Percentiles rank a stretch among this genome's conserved stretches.
phyloP scores from a whole-genome alignment of 352 stramenopile genomes.

The Albugo candida region DNA sequence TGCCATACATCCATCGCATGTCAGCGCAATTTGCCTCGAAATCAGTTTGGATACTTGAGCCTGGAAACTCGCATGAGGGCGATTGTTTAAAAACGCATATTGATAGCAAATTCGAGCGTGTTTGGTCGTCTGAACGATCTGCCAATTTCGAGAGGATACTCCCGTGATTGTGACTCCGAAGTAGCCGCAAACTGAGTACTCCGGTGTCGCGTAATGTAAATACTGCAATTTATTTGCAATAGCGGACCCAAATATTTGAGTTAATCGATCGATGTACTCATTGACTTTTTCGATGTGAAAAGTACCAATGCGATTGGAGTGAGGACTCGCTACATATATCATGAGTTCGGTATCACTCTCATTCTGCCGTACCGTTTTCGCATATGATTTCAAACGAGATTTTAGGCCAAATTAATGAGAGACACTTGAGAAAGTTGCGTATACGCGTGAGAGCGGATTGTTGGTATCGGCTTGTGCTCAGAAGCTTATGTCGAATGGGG shows the following conservation, averaged over 20 bases:
- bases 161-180: constrained; percentile 1
- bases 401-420: constrained; percentile 58
- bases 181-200: constrained; percentile 4
- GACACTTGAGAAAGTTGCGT: constrained; percentile 22
- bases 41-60: neutral
- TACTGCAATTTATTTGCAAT: constrained; percentile 20
- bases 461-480: constrained; percentile 15
- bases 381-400: constrained; percentile 35
- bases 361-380: constrained; percentile 11
- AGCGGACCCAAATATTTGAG: constrained; percentile 17
- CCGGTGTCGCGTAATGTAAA: constrained; percentile 8
- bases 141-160: neutral
- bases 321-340: constrained; percentile 9
- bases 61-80: constrained; percentile 32
- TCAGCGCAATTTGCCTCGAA: neutral
- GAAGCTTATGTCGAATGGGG: constrained; percentile 29
- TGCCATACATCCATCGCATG: neutral
- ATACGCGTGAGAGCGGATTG: constrained; percentile 19
- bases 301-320: neutral
- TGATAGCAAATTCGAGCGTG: constrained; percentile 58
- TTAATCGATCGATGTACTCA: constrained; percentile 14
- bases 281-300: constrained; percentile 2
- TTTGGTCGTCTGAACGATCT: constrained; percentile 5
- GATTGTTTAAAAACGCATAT: constrained; percentile 38
- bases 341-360: neutral